Evolutionary conservation across 2,329 filamentous ascomycete species (phyloP).

Genomic region (Aspergillus pseudoterreus): DNA sequence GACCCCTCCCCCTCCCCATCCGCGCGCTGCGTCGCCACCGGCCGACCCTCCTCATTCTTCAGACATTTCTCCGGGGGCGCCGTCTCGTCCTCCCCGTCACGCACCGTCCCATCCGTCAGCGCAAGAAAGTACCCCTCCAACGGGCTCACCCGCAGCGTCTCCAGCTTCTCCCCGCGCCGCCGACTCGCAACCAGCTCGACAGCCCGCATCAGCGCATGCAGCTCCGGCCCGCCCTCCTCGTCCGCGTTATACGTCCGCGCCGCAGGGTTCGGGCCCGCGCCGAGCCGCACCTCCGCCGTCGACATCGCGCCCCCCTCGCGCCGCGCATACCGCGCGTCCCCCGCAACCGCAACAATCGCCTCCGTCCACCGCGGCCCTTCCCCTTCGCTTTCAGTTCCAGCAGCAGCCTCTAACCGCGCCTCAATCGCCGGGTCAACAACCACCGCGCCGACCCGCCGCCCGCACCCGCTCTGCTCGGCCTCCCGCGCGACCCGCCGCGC

Average conservation of each 20-base stretch:
- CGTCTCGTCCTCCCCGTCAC: constrained; percentile 49
- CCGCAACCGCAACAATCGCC: constrained; percentile 42
- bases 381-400: constrained; percentile 17
- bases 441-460: constrained; percentile 42
- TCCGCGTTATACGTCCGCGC: constrained; percentile 27
- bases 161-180: constrained; percentile 29
- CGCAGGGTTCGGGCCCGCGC: constrained; percentile 21
- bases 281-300: constrained; percentile 17
- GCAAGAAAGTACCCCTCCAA: constrained; percentile 45
- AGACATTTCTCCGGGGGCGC: constrained; percentile 15
- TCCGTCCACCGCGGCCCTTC: constrained; percentile 26
- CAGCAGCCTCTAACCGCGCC: constrained; percentile 16
- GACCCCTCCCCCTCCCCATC: background rate
- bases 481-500: constrained; percentile 38
- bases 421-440: constrained; percentile 42
- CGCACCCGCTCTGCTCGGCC: constrained; percentile 32
- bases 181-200: constrained; percentile 41
- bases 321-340: constrained; percentile 40
- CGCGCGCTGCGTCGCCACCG: constrained; percentile 2
- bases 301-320: constrained; percentile 24
- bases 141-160: constrained; percentile 17
- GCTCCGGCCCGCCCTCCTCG: constrained; percentile 41
- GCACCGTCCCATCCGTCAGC: constrained; percentile 10
- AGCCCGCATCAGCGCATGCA: constrained; percentile 46
- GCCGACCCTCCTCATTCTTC: constrained; percentile 13